These are phyloP conservation scores for Tagetes patula DNA, from an alignment of 129 eudicot species.

Conservation along the genomic window DNA sequence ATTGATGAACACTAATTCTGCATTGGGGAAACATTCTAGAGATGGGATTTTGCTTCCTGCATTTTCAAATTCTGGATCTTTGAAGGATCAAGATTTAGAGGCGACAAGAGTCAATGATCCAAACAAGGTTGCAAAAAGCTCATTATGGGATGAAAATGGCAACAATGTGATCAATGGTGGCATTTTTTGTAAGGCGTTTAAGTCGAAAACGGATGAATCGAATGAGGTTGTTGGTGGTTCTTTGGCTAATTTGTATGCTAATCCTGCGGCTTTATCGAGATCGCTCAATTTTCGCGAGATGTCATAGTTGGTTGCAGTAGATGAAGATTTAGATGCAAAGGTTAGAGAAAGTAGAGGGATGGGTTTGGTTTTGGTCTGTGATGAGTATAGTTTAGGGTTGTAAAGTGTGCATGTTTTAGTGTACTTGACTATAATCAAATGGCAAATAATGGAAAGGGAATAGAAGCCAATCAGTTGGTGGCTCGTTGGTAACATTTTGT, in stretches of 20 bases:
- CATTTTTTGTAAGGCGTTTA: conserved; percentile 36
- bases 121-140: conserved; percentile 71
- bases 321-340: not conserved
- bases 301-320: conserved; percentile 25
- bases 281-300: conserved; percentile 59
- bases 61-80: conserved; percentile 23
- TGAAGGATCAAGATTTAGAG: conserved; percentile 33
- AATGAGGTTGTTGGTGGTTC: conserved; percentile 40
- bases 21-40: conserved; percentile 79
- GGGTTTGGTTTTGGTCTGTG: conserved; percentile 18
- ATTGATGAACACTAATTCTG: conserved; percentile 43
- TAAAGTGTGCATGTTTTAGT: conserved; percentile 26
- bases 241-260: conserved; percentile 53
- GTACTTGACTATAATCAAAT: conserved; percentile 31
- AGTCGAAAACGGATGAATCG: conserved; percentile 40
- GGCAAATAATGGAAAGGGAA: too few species aligned
- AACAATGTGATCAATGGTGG: conserved; percentile 29
- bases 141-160: conserved; percentile 43
- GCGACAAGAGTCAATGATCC: conserved; percentile 57
- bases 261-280: conserved; percentile 70
- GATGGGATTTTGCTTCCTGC: conserved; percentile 38
- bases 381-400: conserved; percentile 22
- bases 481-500: too few species aligned
- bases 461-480: too few species aligned
- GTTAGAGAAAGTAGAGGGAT: not conserved